A percentile compares a stretch with the other conserved stretches of the same genome.
These are phyloP conservation scores for Tuber indicum DNA, from an alignment of 495 filamentous ascomycete genomes.

Conservation along the genomic window DNA sequence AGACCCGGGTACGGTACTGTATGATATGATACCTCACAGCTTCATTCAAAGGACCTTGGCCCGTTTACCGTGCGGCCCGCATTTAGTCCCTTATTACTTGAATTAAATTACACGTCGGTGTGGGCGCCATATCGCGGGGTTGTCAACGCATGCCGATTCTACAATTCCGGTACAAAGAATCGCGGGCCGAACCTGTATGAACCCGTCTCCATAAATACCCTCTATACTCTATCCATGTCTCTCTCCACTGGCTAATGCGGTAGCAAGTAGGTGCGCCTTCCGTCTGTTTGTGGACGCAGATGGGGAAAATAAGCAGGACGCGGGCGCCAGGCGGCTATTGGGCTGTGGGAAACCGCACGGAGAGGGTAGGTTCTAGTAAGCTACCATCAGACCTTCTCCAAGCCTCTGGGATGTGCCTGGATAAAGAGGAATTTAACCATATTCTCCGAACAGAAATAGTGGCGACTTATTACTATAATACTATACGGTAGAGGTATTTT, in stretches of 20 bases:
- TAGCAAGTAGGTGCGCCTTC: neutral
- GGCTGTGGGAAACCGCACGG: neutral
- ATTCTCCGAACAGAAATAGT: neutral
- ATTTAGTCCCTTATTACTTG: neutral
- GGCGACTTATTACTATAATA: neutral
- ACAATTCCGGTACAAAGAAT: neutral
- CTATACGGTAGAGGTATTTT: neutral
- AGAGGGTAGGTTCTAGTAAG: neutral
- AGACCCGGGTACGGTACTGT: neutral
- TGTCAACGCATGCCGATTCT: neutral
- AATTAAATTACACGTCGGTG: neutral
- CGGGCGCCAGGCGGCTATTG: neutral
- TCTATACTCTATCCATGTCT: neutral
- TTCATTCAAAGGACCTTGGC: neutral
- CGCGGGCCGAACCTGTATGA: neutral
- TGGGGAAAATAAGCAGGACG: neutral
- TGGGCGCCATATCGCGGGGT: neutral
- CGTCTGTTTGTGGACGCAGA: neutral
- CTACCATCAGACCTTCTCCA: neutral
- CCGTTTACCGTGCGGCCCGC: neutral
- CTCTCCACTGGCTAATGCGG: neutral
- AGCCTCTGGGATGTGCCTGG: neutral
- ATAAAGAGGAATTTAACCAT: neutral
- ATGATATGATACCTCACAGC: no score
- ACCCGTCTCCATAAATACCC: neutral